A percentile compares a stretch with the other conserved stretches of the same genome.
phyloP scores from a whole-genome alignment of 176 grass and related monocot species.

The Chrysopogon serrulatus region DNA sequence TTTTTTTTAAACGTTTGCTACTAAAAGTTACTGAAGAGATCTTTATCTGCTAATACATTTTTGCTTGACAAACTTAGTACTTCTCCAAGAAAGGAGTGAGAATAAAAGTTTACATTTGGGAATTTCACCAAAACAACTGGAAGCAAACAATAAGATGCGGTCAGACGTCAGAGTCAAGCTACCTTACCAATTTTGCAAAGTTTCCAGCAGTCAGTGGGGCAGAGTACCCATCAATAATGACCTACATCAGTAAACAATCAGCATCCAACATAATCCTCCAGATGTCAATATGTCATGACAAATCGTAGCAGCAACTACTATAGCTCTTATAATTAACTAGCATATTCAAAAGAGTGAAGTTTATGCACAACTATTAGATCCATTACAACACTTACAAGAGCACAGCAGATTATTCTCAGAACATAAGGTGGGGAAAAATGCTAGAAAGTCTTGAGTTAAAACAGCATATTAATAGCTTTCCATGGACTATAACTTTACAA shows the following conservation, averaged over 20 bases:
- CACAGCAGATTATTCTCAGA: neutral
- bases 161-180: slow-evolving; percentile 29
- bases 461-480: neutral
- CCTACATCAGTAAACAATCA: slow-evolving; percentile 40
- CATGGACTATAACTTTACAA: neutral
- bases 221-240: slow-evolving; percentile 90
- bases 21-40: neutral
- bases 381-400: neutral
- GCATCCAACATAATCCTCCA: neutral
- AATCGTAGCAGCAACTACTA: neutral
- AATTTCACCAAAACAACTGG: neutral
- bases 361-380: neutral
- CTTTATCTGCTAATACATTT: neutral
- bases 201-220: slow-evolving; percentile 84
- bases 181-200: slow-evolving; percentile 97
- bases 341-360: neutral
- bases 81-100: neutral
- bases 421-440: neutral
- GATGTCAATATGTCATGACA: neutral
- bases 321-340: neutral
- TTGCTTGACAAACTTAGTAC: neutral
- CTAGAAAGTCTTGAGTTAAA: neutral
- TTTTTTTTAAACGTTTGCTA: neutral
- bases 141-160: slow-evolving; percentile 25
- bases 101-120: neutral